Evolutionary conservation across 1,284 basidiomycete genomes (phyloP).

Genomic region (Apiotrichum montevideense): DNA sequence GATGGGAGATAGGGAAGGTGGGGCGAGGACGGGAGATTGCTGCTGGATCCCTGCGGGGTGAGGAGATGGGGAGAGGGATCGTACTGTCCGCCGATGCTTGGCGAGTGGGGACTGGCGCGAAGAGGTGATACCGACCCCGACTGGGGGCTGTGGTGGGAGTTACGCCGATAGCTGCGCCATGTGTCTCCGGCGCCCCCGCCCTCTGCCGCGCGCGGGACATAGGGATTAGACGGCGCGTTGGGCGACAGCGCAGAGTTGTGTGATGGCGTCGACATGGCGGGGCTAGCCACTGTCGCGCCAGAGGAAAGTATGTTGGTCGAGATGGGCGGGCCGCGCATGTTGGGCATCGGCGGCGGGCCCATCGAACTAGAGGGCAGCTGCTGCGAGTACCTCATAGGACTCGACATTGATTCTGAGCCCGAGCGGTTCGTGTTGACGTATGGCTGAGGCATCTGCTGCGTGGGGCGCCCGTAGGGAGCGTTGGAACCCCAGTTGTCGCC

Average conservation of each 20-base stretch:
- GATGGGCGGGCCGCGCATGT: background rate
- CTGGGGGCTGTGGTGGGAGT: constrained; percentile 21
- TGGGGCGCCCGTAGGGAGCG: constrained; percentile 7
- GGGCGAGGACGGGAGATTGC: constrained; percentile 9
- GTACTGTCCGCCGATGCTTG: constrained; percentile 26
- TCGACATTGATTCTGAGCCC: background rate
- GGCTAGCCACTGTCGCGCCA: background rate
- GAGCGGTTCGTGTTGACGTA: constrained; percentile 6
- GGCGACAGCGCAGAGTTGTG: background rate
- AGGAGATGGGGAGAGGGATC: constrained; percentile 21
- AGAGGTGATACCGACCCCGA: constrained; percentile 33
- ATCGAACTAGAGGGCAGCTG: background rate
- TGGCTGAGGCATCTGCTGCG: constrained; percentile 11
- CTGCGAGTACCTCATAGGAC: background rate
- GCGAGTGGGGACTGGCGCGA: constrained; percentile 27
- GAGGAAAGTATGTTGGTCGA: background rate
- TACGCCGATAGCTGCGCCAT: constrained; percentile 13
- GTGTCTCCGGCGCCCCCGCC: constrained; percentile 4
- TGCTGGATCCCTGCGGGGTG: constrained; percentile 10
- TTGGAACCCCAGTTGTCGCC: constrained; percentile 17
- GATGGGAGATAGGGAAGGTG: background rate
- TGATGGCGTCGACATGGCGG: background rate
- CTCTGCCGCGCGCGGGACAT: constrained; percentile 24
- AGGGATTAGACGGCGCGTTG: constrained; percentile 26
- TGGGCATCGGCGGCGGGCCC: constrained; percentile 11